These are phyloP conservation scores for Pseudevernia furfuracea DNA, from an alignment of 495 filamentous ascomycete genomes.

Conservation along the genomic window DNA sequence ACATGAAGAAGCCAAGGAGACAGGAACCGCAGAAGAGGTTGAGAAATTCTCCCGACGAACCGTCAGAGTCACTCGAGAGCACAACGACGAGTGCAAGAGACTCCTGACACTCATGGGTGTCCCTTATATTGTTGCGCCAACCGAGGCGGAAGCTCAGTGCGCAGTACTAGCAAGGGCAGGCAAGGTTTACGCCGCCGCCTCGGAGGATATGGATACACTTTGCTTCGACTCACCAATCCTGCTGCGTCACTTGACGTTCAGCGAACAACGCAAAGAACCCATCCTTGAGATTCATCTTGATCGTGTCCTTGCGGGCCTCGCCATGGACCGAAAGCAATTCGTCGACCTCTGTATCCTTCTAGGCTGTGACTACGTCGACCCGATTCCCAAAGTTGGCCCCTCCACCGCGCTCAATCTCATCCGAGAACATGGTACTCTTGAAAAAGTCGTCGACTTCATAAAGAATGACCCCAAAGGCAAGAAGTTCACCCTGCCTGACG, in stretches of 20 bases:
- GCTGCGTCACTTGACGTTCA: constrained; percentile 88
- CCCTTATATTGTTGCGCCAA: constrained; percentile 89
- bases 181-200: constrained; percentile 93
- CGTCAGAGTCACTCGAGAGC: constrained; percentile 90
- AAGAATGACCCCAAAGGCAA: constrained; percentile 63
- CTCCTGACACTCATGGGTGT: constrained; percentile 91
- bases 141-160: constrained; percentile 95
- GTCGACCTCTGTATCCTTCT: constrained; percentile 97
- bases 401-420: constrained; percentile 88
- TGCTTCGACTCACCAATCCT: constrained; percentile 92
- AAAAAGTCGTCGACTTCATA: constrained; percentile 74
- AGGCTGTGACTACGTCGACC: constrained; percentile 95
- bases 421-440: constrained; percentile 76
- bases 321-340: constrained; percentile 83
- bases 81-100: constrained; percentile 88
- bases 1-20: constrained; percentile 93
- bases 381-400: constrained; percentile 88
- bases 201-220: constrained; percentile 98
- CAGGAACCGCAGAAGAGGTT: constrained; percentile 89
- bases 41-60: constrained; percentile 96
- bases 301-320: constrained; percentile 72
- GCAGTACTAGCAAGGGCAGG: constrained; percentile 82
- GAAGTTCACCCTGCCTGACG: constrained; percentile 71
- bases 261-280: constrained; percentile 92
- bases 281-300: constrained; percentile 90